Evolutionary conservation across 495 filamentous ascomycete species (phyloP), one percentile per base, ranked within the genome.

Genomic region (Penicillium turbatum): DNA sequence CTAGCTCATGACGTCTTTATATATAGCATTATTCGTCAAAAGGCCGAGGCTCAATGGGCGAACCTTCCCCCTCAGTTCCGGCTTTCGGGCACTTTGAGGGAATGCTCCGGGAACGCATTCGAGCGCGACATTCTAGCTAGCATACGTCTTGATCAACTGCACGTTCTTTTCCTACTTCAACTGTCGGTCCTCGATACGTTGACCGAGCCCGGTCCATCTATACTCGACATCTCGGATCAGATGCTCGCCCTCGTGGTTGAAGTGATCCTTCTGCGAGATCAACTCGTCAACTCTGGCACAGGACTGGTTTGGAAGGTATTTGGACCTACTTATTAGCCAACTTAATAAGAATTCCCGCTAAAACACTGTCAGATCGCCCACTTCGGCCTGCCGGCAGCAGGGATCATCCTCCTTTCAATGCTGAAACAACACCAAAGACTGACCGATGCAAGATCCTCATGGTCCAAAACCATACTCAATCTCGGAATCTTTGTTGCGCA

Each of bases 371-470:
- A 54, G 35, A 63, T 75, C 21, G 68, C 65, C 6, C 63, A 75
- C 48, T 74, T 69, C 34, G 72, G 72, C 8, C 67, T 75, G 11
- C 69, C 72, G 6, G 71, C 72, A 0, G 70, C 72, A 1, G 72
- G 72, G 10, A 72, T 75, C 2, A 59, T 74, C 11, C 68, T 67
- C 29, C 66, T 75, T 5, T 60, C 71, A 13, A 50, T 75, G 21
- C 59, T 74, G 13, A 64, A 63, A 27, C 62, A 68, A 41, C 60
- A 32, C 3, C 30, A 24, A n/a, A 51, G 17, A 12, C 8, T 51
- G 13, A 51, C 56, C 13, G 21, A 56, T 21, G 47, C 49, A 1
- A 54, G 54, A 38, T 41, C 62, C 2, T 55, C 67, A 2, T 55
- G 62, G 13, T 64, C 66, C 3, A 71, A 66, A 27, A 59, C 61